phyloP scores from a whole-genome alignment of 148 eudicot genomes.

The Cornus suecica region DNA sequence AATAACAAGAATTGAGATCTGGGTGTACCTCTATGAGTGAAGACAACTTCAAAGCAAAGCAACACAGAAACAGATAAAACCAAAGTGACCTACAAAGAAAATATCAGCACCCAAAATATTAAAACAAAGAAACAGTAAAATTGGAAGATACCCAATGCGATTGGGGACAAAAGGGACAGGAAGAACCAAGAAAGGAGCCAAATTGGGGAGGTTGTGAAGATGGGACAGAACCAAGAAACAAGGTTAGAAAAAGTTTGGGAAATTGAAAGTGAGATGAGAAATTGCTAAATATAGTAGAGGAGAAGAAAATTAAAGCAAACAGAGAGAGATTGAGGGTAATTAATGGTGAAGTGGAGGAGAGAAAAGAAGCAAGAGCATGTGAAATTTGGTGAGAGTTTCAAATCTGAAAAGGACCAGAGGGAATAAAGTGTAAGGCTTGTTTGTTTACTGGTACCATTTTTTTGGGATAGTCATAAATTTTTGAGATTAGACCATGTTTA shows the following conservation, averaged over 20 bases:
- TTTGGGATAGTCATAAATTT: no score
- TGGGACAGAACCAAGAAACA: not conserved
- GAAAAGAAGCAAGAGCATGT: constrained; percentile 8
- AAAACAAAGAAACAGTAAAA: not conserved
- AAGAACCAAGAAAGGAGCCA: not conserved
- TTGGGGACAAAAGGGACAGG: not conserved
- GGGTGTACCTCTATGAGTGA: not conserved
- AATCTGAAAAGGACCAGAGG: not conserved
- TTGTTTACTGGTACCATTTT: no score
- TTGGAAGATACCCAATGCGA: constrained; percentile 9
- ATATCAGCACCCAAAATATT: constrained; percentile 6
- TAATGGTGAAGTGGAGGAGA: not conserved
- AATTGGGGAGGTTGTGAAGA: not conserved
- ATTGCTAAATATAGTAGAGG: not conserved
- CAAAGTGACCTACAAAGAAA: not conserved
- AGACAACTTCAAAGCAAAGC: not conserved
- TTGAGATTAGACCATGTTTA: no score
- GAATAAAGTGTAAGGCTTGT: constrained; percentile 4
- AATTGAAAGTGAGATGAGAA: not conserved
- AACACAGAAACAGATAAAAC: not conserved
- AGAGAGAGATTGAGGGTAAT: not conserved
- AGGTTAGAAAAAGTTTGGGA: not conserved
- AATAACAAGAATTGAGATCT: constrained; percentile 15
- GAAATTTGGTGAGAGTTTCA: not conserved
- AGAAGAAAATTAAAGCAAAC: not conserved